Base-by-base conservation (phyloP, 805 yeast species). In the Pichia insulana region DNA sequence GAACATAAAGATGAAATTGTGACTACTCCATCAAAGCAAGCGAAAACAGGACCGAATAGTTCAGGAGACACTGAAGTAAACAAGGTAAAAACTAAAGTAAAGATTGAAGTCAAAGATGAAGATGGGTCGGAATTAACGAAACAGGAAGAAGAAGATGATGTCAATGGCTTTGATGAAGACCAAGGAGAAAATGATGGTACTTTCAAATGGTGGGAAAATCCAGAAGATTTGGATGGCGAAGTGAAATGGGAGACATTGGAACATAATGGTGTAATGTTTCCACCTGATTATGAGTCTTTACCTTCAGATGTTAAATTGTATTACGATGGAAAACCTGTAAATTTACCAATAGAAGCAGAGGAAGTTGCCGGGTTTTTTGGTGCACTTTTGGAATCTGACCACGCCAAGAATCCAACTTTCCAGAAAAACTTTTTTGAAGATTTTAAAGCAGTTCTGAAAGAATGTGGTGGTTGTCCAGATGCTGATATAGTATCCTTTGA, bases 351-450 rank as follows among this genome's bases (percentile, higher is more conserved):
- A 1, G 83, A 71, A 43, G 97, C 96, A 2, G 98, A 90, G 63
- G 97, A 90, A 61, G 96, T 90, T 30, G 97, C 97, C 0, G 97
- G 96, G 0, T 90, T 88, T 56, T 90, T 73, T 61, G 97, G 83
- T 9, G 96, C 96, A 6, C 71, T 90, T 76, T 49, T 89, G 35
- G 88, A 85, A 50, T 73, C 88, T 1, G 96, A 90, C 50, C 96
- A 90, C 62, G 92, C 88, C 11, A 73, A 79, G 48, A 90, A 88
- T 56, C 88, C 94, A 0, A 78, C 76, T 0, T 90, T 90, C 61
- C 95, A 81, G 50, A 76, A 78, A 56, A 90, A 90, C 61, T 90
- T 90, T 66, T 90, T 90, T 54, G 58, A 69, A 10, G 97, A 90
- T 61, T 89, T 89, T 56, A 46, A 65, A 33, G 61, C 70, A 43